A percentile compares a stretch with the other conserved stretches of the same genome.
These are phyloP conservation scores for Microthlaspi erraticum DNA, from an alignment of 345 rosid genomes.

Conservation along the genomic window DNA sequence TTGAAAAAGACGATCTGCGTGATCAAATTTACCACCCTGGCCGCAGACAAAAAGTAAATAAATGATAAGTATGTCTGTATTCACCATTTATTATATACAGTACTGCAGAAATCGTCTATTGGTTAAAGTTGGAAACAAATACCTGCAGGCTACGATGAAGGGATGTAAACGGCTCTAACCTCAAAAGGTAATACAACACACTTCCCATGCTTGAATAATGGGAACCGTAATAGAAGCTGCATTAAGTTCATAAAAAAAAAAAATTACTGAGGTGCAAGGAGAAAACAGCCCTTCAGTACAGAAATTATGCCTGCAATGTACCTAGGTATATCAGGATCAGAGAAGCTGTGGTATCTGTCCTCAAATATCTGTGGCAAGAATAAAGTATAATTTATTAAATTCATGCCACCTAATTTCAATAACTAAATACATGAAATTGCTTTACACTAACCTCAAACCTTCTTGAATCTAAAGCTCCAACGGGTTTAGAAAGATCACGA, in stretches of 20 bases:
- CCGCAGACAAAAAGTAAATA: conserved; percentile 27
- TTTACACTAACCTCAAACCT: conserved; percentile 80
- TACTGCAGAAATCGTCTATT: conserved; percentile 17
- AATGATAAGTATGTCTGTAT: conserved; percentile 12
- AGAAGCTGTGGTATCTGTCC: conserved; percentile 89
- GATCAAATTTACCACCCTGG: conserved; percentile 98
- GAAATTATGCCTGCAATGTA: conserved; percentile 40
- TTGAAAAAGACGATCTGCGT: conserved; percentile 98
- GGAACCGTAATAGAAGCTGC: conserved; percentile 98
- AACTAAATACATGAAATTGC: conserved; percentile 3
- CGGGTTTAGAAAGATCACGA: conserved; percentile 96
- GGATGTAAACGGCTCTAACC: conserved; percentile 93
- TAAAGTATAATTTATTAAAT: conserved; percentile 25
- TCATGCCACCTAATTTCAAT: conserved; percentile 20
- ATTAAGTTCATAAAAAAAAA: conserved; percentile 38
- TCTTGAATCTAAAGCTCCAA: conserved; percentile 89
- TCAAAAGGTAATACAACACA: conserved; percentile 92
- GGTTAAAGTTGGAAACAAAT: conserved; percentile 33
- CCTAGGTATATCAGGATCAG: conserved; percentile 99
- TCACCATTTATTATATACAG: conserved; percentile 13
- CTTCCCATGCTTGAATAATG: conserved; percentile 99
- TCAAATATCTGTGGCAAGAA: conserved; percentile 72
- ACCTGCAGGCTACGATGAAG: conserved; percentile 99
- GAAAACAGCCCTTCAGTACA: conserved; percentile 14
- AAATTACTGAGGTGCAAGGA: conserved; percentile 27